Evolutionary conservation across 2,329 filamentous ascomycete genomes (phyloP).

Genomic region (Blastomyces parvus): DNA sequence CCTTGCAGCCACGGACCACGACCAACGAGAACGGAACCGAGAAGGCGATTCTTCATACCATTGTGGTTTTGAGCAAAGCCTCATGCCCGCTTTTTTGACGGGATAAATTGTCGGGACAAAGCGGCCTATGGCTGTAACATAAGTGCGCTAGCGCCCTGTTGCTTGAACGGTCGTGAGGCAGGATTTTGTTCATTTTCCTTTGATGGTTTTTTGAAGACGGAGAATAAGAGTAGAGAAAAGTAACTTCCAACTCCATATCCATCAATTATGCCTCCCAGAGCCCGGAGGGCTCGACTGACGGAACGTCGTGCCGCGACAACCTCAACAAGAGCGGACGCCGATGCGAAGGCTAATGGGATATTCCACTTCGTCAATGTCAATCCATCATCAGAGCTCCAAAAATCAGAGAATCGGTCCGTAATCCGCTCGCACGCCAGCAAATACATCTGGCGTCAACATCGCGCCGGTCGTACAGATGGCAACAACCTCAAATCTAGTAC

Average conservation of each 20-base stretch:
- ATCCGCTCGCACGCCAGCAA: slow-evolving; percentile 19
- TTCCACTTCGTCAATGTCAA: slow-evolving; percentile 20
- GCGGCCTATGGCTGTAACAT: background rate
- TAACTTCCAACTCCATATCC: background rate
- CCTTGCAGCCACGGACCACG: background rate
- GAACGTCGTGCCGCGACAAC: slow-evolving; percentile 1
- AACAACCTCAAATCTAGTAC: background rate
- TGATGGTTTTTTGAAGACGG: background rate
- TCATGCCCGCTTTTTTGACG: background rate
- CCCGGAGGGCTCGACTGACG: background rate
- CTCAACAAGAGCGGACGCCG: background rate
- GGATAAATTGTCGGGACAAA: background rate
- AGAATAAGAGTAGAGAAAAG: background rate
- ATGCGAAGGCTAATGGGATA: slow-evolving; percentile 6
- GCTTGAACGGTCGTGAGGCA: background rate
- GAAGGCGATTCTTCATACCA: background rate
- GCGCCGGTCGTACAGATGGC: slow-evolving; percentile 13
- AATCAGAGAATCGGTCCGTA: slow-evolving; percentile 16
- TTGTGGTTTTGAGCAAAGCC: background rate
- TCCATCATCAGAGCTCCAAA: slow-evolving; percentile 17
- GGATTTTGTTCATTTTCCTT: too few relatives aligned
- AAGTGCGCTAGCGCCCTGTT: background rate
- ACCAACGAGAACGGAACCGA: background rate
- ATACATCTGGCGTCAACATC: slow-evolving; percentile 19
- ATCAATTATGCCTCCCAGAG: slow-evolving; percentile 1